These are phyloP conservation scores for Scutellaria barbata DNA, from an alignment of 257 asterid genomes.

Conservation along the genomic window DNA sequence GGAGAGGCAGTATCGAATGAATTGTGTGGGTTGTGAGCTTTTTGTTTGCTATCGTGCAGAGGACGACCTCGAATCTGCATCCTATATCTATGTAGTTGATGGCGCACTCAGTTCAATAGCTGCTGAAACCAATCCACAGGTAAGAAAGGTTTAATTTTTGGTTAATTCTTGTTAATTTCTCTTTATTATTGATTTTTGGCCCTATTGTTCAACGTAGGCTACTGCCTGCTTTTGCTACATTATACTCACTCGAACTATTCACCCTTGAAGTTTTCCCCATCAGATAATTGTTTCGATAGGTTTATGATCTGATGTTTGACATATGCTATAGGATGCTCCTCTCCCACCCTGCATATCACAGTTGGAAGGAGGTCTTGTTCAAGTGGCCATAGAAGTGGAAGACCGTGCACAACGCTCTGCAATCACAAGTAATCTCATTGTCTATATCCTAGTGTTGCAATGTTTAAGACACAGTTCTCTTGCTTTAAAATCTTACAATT, in stretches of 20 bases:
- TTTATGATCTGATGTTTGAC: conserved; percentile 30
- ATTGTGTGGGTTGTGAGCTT: conserved; percentile 90
- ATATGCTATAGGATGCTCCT: conserved; percentile 85
- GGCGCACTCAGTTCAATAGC: conserved; percentile 96
- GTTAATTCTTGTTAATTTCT: conserved; percentile 1
- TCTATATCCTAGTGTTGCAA: conserved; percentile 3
- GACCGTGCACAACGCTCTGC: conserved; percentile 98
- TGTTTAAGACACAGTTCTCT: conserved; percentile 18
- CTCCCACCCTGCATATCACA: conserved; percentile 99
- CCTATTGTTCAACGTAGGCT: not conserved
- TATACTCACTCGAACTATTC: conserved; percentile 29
- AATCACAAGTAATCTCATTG: conserved; percentile 67
- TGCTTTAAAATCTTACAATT: conserved; percentile 6
- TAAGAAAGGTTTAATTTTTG: conserved; percentile 19
- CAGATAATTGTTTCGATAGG: conserved; percentile 23
- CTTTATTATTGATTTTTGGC: not conserved
- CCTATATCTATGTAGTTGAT: conserved; percentile 84
- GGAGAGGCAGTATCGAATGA: conserved; percentile 94
- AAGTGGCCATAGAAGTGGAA: conserved; percentile 98
- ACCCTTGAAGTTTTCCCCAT: conserved; percentile 2
- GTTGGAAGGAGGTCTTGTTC: conserved; percentile 96
- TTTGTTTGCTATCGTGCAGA: conserved; percentile 96
- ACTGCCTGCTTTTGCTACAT: not conserved
- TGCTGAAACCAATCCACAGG: conserved; percentile 99
- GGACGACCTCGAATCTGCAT: conserved; percentile 81